A percentile compares a stretch with the other conserved stretches of the same genome.
phyloP scores from a whole-genome alignment of 768 basidiomycete species.

The Termitomyces sp. region DNA sequence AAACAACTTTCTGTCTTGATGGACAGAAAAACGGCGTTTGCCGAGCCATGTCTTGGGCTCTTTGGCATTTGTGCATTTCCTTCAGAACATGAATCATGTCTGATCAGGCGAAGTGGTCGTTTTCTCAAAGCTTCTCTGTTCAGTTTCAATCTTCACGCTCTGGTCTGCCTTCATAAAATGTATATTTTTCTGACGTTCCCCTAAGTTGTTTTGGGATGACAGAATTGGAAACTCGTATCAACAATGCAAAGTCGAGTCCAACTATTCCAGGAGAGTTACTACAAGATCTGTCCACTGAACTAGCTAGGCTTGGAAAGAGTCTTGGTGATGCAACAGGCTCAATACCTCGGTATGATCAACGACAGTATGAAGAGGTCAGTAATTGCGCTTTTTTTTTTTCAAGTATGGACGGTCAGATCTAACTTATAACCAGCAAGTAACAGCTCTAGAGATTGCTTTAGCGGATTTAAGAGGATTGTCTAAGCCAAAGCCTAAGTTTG shows the following conservation, averaged over 20 bases:
- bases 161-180: slow-evolving; percentile 35
- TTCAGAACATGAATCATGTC: slow-evolving; percentile 4
- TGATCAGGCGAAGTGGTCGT: slow-evolving; percentile 30
- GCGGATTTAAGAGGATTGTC: slow-evolving; percentile 43
- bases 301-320: slow-evolving; percentile 56
- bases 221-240: slow-evolving; percentile 49
- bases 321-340: slow-evolving; percentile 60
- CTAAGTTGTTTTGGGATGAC: slow-evolving; percentile 15
- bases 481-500: slow-evolving; percentile 55
- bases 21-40: not conserved
- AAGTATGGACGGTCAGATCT: not conserved
- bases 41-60: not conserved
- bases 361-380: slow-evolving; percentile 64
- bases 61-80: not conserved
- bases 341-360: slow-evolving; percentile 70
- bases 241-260: slow-evolving; percentile 27
- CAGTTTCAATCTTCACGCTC: slow-evolving; percentile 45
- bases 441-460: slow-evolving; percentile 50
- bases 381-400: not conserved
- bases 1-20: not conserved
- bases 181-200: slow-evolving; percentile 2
- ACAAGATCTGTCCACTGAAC: slow-evolving; percentile 40
- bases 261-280: slow-evolving; percentile 30
- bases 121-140: slow-evolving; percentile 45
- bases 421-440: slow-evolving; percentile 53